Base-by-base conservation (phyloP, 352 stramenopile species). In the Phytophthora melonis region DNA sequence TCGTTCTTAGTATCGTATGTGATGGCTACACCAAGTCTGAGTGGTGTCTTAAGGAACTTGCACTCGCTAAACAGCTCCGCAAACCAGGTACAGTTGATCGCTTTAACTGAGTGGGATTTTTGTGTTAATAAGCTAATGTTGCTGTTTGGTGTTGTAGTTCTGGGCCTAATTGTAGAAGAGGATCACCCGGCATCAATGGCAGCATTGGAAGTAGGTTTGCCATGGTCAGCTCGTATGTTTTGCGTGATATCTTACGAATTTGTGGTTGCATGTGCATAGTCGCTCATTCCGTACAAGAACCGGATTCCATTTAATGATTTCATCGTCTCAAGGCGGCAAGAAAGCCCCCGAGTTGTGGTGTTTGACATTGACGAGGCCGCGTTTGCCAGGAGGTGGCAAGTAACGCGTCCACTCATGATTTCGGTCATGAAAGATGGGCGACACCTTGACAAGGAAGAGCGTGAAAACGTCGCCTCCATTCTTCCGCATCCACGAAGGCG, bases 31-130 rank as follows among this genome's bases (percentile, higher is more conserved):
- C 84, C 6, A 86, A 82, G 39, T 95, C 88, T 11, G 82, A 93
- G 61, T 93, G 86, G 85, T 95, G 89, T 72, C 73, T 95, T 18
- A 94, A 94, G 41, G 89, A 95, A 55, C 79, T 95, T 2, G 89
- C 89, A 5, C 82, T 94, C 9, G 89, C 89, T 16, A 94, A 93
- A 66, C 69, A 87, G 36, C 77, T 92, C 25, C 80, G 86, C 10
- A 93, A 91, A 63, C 85, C 84, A 80, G 87, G 84, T 78, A 77
- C n/a, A 19, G 16, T 65, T 1, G 7, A 36, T 54, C 9, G 19
- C 2, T 18, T 80, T 43, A 36, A 65, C 45, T 65, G 58, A n/a
- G 66, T 81, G 21, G 45, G 68, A 39, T 39, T 39, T 52, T 23
- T 72, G 60, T 3, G 41, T n/a, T 45, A 32, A 14, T 56, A 21